phyloP scores from a whole-genome alignment of 176 grass and related monocot genomes.

The Avena eriantha region DNA sequence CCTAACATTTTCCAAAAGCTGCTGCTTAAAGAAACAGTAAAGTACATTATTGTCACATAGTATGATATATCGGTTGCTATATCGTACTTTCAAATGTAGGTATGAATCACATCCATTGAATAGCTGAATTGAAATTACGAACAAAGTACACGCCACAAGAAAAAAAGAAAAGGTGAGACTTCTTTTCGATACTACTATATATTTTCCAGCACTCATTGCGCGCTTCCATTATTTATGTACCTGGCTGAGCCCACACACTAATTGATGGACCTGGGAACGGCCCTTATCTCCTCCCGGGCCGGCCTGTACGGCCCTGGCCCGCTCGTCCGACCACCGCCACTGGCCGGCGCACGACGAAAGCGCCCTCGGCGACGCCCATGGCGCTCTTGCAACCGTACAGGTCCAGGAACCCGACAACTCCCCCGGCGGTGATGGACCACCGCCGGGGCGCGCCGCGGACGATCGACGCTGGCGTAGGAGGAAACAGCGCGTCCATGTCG shows the following conservation, averaged over 20 bases:
- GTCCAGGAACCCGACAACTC: constrained; percentile 53
- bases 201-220: constrained; percentile 27
- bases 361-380: constrained; percentile 61
- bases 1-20: neutral
- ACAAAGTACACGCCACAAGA: neutral
- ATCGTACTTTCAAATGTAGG: constrained; percentile 11
- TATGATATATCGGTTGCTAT: neutral
- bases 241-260: constrained; percentile 22
- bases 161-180: constrained; percentile 3
- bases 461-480: neutral
- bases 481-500: constrained; percentile 49
- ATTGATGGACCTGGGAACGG: constrained; percentile 19
- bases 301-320: constrained; percentile 25
- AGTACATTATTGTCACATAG: neutral
- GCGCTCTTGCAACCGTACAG: constrained; percentile 72
- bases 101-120: constrained; percentile 21
- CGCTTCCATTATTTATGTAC: constrained; percentile 69
- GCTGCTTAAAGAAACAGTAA: neutral
- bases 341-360: constrained; percentile 59
- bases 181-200: constrained; percentile 27
- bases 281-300: constrained; percentile 44
- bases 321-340: constrained; percentile 35
- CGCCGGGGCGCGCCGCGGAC: neutral
- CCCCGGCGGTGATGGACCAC: constrained; percentile 26
- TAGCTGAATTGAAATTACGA: neutral